phyloP scores from a whole-genome alignment of 208 protist species.

The Leishmania major region DNA sequence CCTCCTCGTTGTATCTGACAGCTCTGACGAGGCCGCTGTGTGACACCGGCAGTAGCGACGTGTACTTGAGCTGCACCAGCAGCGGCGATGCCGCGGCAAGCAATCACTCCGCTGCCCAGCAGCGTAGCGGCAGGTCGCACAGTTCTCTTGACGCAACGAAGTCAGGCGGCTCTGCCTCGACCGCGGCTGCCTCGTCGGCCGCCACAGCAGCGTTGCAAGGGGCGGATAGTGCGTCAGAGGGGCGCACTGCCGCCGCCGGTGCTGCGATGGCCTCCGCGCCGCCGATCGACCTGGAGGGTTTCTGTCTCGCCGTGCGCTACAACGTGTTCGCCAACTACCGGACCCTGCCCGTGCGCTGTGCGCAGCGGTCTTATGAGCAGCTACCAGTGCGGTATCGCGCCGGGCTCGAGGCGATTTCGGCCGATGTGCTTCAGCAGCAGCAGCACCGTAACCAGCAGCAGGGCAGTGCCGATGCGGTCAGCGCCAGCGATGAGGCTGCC shows the following conservation, averaged over 20 bases:
- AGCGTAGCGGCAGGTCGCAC: neutral
- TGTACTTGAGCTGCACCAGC: constrained; percentile 1
- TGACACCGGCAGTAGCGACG: neutral
- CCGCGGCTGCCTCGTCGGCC: neutral
- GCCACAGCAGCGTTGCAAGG: neutral
- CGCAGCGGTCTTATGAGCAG: constrained; percentile 40
- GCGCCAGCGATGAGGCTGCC: neutral
- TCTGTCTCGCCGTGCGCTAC: constrained; percentile 13
- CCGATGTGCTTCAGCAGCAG: constrained; percentile 22
- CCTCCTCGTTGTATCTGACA: constrained; percentile 7
- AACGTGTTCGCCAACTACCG: constrained; percentile 73
- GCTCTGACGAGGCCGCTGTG: neutral
- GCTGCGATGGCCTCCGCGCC: neutral
- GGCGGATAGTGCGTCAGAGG: neutral
- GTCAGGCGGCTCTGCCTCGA: neutral
- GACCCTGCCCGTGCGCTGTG: constrained; percentile 43
- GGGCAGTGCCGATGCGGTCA: neutral
- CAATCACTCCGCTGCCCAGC: neutral
- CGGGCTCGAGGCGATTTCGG: constrained; percentile 59
- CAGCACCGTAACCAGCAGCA: constrained; percentile 8
- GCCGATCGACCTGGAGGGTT: constrained; percentile 7
- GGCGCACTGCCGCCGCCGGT: neutral
- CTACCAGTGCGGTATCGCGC: constrained; percentile 50
- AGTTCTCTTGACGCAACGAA: neutral
- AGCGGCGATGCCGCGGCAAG: neutral